Conservation (phyloP, 176 grass and related monocot species). For the Carex parvula region DNA sequence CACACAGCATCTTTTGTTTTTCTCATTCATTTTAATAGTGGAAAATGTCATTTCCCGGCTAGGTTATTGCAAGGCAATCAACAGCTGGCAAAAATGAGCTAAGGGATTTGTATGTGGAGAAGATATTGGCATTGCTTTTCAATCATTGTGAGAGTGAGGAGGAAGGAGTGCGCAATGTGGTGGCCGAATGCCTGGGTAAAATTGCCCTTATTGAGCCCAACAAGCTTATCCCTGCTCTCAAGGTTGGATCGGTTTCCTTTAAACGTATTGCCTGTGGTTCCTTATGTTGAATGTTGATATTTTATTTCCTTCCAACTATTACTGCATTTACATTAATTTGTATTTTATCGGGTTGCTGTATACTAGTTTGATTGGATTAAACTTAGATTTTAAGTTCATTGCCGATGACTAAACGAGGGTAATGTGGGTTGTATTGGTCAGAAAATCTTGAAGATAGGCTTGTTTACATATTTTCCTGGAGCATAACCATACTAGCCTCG, state of each 20-base stretch:
- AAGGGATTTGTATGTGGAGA: slow-evolving; percentile 70
- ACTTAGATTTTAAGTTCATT: not conserved
- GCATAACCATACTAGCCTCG: not conserved
- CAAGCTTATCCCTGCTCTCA: slow-evolving; percentile 70
- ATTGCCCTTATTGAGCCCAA: slow-evolving; percentile 81
- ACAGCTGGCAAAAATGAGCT: slow-evolving; percentile 69
- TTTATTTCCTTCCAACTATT: not conserved
- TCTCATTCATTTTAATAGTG: not conserved
- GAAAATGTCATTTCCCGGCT: not conserved
- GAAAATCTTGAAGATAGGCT: slow-evolving; percentile 1
- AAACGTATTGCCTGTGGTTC: not conserved
- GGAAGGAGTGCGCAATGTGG: slow-evolving; percentile 91
- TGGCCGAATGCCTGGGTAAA: slow-evolving; percentile 91
- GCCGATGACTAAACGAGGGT: not conserved
- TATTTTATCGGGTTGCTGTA: not conserved
- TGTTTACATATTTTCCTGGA: not conserved
- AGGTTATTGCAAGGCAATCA: slow-evolving; percentile 86
- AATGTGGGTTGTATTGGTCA: not conserved
- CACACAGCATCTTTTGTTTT: not conserved
- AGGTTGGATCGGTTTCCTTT: slow-evolving; percentile 39
- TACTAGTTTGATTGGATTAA: not conserved
- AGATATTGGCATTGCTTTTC: slow-evolving; percentile 85
- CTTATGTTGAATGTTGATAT: not conserved
- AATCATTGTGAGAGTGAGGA: slow-evolving; percentile 97
- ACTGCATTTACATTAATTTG: not conserved